Percentiles rank a stretch among this genome's conserved stretches.
phyloP scores from a whole-genome alignment of 78 protist species.

The Cyanophora paradoxa region DNA sequence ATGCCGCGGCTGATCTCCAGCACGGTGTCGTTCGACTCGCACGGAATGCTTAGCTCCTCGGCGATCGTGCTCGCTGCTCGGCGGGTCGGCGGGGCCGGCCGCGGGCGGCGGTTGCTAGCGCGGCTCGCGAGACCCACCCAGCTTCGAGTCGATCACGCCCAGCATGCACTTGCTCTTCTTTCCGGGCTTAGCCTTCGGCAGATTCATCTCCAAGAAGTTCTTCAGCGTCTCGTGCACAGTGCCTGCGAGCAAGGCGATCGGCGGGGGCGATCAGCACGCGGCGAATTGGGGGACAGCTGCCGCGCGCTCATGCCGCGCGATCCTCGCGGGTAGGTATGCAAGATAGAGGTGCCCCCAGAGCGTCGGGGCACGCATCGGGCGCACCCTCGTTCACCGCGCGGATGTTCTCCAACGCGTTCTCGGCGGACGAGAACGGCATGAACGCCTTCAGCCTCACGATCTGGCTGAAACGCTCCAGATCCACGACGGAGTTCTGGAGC shows the following conservation, averaged over 20 bases:
- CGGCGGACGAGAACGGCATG: constrained; percentile 78
- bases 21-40: constrained; percentile 33
- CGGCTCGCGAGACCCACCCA: constrained; percentile 5
- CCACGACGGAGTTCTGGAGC: constrained; percentile 51
- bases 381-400: constrained; percentile 78
- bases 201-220: constrained; percentile 55
- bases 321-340: too few relatives aligned
- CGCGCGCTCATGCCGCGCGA: neutral
- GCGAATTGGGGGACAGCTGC: neutral
- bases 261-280: neutral
- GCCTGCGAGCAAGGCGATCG: too few relatives aligned
- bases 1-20: constrained; percentile 81
- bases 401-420: constrained; percentile 78
- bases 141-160: constrained; percentile 74
- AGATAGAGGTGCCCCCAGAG: too few relatives aligned
- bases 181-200: constrained; percentile 32
- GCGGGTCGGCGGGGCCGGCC: too few relatives aligned
- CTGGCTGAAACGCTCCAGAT: constrained; percentile 54
- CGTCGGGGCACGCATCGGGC: neutral
- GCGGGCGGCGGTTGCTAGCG: too few relatives aligned
- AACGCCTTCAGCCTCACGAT: constrained; percentile 56
- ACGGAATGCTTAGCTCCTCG: constrained; percentile 22
- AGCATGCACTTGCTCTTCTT: constrained; percentile 44
- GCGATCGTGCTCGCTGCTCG: too few relatives aligned
- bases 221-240: constrained; percentile 15